A percentile compares a stretch with the other conserved stretches of the same genome.
Conservation (phyloP, 176 grass and related monocot genomes). For the Microstegium vimineum region DNA sequence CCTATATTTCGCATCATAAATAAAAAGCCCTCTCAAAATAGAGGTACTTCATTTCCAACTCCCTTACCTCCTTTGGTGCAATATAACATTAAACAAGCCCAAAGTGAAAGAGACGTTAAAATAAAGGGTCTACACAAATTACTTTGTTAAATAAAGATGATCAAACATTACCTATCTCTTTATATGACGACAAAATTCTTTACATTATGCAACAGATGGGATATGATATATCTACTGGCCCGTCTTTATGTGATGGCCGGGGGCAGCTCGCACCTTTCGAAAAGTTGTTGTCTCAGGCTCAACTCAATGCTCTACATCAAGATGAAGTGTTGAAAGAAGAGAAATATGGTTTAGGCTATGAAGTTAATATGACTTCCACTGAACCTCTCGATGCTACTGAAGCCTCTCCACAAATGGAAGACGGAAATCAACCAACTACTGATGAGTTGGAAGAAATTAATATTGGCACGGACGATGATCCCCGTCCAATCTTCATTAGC, state of each 20-base stretch:
- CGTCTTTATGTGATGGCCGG: background rate
- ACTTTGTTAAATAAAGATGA: too few relatives aligned
- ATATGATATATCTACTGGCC: background rate
- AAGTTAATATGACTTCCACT: background rate
- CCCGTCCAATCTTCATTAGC: background rate
- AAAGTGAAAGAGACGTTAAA: background rate
- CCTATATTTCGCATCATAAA: background rate
- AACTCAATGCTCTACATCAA: background rate
- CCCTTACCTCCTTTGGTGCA: background rate
- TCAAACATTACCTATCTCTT: too few relatives aligned
- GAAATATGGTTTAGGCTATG: background rate
- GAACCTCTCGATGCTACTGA: background rate
- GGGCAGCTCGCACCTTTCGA: background rate
- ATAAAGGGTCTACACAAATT: too few relatives aligned
- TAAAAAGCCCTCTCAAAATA: background rate
- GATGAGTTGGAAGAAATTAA: background rate
- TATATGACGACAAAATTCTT: too few relatives aligned
- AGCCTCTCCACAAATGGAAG: background rate
- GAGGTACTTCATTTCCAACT: background rate
- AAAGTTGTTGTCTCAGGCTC: too few relatives aligned
- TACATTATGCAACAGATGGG: too few relatives aligned
- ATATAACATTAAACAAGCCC: background rate
- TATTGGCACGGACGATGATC: background rate
- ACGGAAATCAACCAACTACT: background rate
- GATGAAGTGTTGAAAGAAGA: background rate